These are phyloP conservation scores for Eurotiales sp. DNA, from an alignment of 2,329 filamentous ascomycete species.

Conservation along the genomic window DNA sequence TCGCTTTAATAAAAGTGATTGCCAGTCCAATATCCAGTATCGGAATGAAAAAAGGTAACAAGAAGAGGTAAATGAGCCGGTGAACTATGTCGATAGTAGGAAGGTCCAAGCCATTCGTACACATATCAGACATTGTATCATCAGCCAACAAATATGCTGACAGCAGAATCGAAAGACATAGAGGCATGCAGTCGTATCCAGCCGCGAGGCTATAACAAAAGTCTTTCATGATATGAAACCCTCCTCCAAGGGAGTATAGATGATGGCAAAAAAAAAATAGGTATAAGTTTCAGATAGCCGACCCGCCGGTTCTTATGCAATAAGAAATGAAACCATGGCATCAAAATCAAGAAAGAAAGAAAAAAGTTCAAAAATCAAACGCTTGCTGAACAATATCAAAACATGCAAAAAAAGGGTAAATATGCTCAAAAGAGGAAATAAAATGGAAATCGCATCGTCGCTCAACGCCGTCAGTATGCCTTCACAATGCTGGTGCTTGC, in stretches of 20 bases:
- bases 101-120: slow-evolving; percentile 8
- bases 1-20: slow-evolving; percentile 10
- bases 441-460: slow-evolving; percentile 45
- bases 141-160: slow-evolving; percentile 15
- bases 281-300: slow-evolving; percentile 40
- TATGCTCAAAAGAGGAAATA: slow-evolving; percentile 40
- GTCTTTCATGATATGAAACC: slow-evolving; percentile 35
- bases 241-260: slow-evolving; percentile 19
- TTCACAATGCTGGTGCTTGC: slow-evolving; percentile 38
- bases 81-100: background rate
- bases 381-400: slow-evolving; percentile 48
- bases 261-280: background rate
- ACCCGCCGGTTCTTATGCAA: slow-evolving; percentile 48
- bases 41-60: slow-evolving; percentile 5
- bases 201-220: slow-evolving; percentile 49
- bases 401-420: slow-evolving; percentile 30
- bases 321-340: slow-evolving; percentile 33
- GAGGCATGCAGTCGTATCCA: slow-evolving; percentile 42
- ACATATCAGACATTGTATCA: background rate
- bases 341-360: too few relatives aligned
- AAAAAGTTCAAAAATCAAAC: slow-evolving; percentile 36
- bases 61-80: background rate
- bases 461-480: slow-evolving; percentile 55
- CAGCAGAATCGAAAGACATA: slow-evolving; percentile 29
- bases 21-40: slow-evolving; percentile 12